These are phyloP conservation scores for Botryotinia convoluta DNA, from an alignment of 2,329 filamentous ascomycete species.

Conservation along the genomic window DNA sequence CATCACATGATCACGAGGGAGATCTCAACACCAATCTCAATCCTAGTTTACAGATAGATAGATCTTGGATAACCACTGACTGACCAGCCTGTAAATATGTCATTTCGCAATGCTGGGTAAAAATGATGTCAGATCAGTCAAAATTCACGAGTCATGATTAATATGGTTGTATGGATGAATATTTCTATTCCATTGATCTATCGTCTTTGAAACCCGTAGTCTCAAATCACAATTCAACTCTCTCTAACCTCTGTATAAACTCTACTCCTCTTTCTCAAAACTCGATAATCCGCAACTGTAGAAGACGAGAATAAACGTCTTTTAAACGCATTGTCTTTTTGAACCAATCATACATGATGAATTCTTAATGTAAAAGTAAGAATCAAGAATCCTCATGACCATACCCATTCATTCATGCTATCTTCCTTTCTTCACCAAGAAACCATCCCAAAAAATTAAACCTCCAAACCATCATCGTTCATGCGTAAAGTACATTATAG, in stretches of 20 bases:
- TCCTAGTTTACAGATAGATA: neutral
- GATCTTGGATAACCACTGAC: neutral
- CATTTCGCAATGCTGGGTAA: neutral
- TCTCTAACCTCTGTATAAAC: neutral
- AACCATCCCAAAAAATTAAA: neutral
- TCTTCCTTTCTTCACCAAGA: neutral
- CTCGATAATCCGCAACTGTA: neutral
- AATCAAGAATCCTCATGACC: neutral
- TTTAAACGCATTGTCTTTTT: neutral
- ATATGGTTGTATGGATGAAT: neutral
- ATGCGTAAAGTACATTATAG: constrained; percentile 18
- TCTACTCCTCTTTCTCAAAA: neutral
- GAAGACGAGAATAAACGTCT: neutral
- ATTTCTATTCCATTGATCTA: neutral
- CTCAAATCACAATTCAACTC: neutral
- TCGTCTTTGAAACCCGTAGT: neutral
- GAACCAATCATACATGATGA: neutral
- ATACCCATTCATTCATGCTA: neutral
- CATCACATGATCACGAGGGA: neutral
- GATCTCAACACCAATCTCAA: neutral
- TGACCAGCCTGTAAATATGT: neutral
- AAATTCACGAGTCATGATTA: neutral
- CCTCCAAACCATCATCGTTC: constrained; percentile 18
- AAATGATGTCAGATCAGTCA: neutral
- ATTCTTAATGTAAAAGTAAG: neutral